Evolutionary conservation across 441 rosid genomes (phyloP).

Genomic region (Syzygium malaccense): DNA sequence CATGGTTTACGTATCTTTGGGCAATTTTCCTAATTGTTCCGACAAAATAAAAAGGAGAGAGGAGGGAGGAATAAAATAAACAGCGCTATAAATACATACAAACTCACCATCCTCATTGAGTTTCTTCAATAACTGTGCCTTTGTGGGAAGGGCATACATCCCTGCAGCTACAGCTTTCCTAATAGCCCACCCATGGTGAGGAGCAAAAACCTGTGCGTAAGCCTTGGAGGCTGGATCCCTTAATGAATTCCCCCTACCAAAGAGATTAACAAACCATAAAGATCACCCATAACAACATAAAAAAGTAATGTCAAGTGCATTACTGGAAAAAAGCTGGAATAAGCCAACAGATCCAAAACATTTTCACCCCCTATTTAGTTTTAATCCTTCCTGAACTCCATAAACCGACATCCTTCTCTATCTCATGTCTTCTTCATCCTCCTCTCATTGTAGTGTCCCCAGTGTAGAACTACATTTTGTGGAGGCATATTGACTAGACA

Average conservation of each 20-base stretch:
- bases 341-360: neutral
- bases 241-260: conserved; percentile 70
- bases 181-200: conserved; percentile 94
- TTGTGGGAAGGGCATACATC: conserved; percentile 91
- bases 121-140: conserved; percentile 56
- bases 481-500: neutral
- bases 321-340: neutral
- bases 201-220: conserved; percentile 86
- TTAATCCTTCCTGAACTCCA: neutral
- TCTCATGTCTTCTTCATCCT: neutral
- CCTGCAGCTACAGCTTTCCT: conserved; percentile 89
- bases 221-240: conserved; percentile 85
- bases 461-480: neutral
- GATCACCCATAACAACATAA: neutral
- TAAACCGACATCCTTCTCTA: neutral
- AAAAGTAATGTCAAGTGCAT: neutral
- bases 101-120: conserved; percentile 87
- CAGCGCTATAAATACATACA: neutral
- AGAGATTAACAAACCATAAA: neutral
- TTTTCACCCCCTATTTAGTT: neutral
- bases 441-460: neutral
- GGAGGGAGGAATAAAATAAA: neutral
- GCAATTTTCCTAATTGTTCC: neutral
- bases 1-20: neutral
- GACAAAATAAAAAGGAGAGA: neutral